Conservation (phyloP, 768 basidiomycete genomes). For the Termitomyces sp. region DNA sequence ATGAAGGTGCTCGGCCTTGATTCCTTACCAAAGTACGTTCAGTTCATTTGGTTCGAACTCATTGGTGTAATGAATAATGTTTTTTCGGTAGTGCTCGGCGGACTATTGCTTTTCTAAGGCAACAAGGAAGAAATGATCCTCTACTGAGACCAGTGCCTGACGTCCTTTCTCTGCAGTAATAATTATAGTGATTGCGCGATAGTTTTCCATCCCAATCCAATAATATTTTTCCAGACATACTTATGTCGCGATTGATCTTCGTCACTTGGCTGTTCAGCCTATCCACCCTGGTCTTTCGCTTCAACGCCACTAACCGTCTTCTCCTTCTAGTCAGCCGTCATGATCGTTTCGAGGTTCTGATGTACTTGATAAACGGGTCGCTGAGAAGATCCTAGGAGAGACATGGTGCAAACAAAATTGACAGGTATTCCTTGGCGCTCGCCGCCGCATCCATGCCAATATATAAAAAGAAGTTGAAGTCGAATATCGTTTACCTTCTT, state of each 20-base stretch:
- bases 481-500: background rate
- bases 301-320: background rate
- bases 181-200: background rate
- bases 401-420: background rate
- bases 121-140: background rate
- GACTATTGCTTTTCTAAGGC: slow-evolving; percentile 15
- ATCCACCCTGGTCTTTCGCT: no score
- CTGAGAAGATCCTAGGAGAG: background rate
- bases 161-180: slow-evolving; percentile 5
- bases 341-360: background rate
- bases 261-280: background rate
- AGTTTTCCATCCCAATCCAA: background rate
- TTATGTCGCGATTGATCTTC: background rate
- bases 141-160: background rate
- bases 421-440: background rate
- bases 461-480: background rate
- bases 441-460: background rate
- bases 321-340: background rate
- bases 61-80: background rate
- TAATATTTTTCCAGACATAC: background rate
- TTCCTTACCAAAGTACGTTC: slow-evolving; percentile 11
- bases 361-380: background rate
- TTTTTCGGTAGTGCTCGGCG: slow-evolving; percentile 6
- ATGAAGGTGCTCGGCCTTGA: slow-evolving; percentile 24
- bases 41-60: background rate